Evolutionary conservation across 495 filamentous ascomycete genomes (phyloP).

Genomic region (Penicillium cinerascens): DNA sequence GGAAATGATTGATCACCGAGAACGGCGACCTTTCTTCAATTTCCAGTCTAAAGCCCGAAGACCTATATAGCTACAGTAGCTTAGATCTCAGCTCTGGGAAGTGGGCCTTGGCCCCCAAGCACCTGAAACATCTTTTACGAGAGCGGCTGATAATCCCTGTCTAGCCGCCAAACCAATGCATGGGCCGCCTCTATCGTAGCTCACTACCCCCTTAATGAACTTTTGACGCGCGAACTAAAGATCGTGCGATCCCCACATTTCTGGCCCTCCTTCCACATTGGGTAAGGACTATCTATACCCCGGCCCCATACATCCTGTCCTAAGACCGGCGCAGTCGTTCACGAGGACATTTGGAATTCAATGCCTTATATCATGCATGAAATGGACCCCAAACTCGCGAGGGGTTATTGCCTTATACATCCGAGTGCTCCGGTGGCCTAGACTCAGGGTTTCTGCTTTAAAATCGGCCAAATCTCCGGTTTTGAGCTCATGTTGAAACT

Average conservation of each 20-base stretch:
- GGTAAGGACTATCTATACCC: neutral
- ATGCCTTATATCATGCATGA: neutral
- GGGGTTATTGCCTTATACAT: neutral
- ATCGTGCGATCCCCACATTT: no score
- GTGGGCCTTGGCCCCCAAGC: neutral
- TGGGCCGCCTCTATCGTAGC: neutral
- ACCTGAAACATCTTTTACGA: neutral
- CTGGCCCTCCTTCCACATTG: neutral
- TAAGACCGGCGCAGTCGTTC: neutral
- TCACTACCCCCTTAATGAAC: neutral
- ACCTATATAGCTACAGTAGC: neutral
- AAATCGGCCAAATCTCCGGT: no score
- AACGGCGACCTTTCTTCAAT: neutral
- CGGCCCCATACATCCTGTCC: neutral
- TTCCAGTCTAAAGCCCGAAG: neutral
- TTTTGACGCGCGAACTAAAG: no score
- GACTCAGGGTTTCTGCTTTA: no score
- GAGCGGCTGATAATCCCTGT: neutral
- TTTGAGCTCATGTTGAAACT: no score
- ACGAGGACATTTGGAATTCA: neutral
- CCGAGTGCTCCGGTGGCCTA: neutral
- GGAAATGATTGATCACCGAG: no score
- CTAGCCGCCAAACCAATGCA: neutral
- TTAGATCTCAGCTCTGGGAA: neutral
- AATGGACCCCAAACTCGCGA: neutral